These are phyloP conservation scores for Fusarium albosuccineum DNA, from an alignment of 2,329 filamentous ascomycete species.

Conservation along the genomic window DNA sequence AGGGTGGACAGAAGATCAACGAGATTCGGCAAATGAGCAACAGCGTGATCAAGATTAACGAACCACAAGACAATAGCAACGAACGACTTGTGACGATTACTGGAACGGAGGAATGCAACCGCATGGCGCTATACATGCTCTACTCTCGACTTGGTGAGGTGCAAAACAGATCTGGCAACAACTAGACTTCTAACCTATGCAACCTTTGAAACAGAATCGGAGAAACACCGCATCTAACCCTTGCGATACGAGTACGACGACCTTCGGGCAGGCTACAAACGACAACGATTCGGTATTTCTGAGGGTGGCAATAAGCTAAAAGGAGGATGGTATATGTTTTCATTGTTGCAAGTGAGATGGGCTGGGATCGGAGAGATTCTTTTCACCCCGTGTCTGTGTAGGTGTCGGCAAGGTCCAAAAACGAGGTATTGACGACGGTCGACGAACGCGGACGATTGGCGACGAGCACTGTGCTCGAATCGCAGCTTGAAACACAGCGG, in stretches of 20 bases:
- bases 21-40: constrained; percentile 97
- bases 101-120: constrained; percentile 97
- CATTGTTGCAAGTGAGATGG: constrained; percentile 10
- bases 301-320: constrained; percentile 35
- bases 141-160: constrained; percentile 92
- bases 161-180: constrained; percentile 45
- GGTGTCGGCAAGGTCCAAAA: background rate
- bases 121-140: constrained; percentile 99
- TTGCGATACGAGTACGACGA: constrained; percentile 28
- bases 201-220: constrained; percentile 54
- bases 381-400: constrained; percentile 18
- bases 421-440: background rate
- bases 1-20: constrained; percentile 99
- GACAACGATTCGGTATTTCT: constrained; percentile 23
- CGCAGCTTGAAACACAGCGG: constrained; percentile 16
- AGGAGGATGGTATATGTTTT: constrained; percentile 37
- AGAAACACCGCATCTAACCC: constrained; percentile 59
- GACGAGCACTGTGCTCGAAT: constrained; percentile 6
- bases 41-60: constrained; percentile 99
- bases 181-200: constrained; percentile 47
- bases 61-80: constrained; percentile 98
- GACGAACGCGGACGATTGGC: constrained; percentile 5
- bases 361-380: constrained; percentile 6
- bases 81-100: constrained; percentile 98
- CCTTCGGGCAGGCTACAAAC: constrained; percentile 24